phyloP scores from a whole-genome alignment of 371 early-diverging fungal genomes.

The Rhizopus delemar region DNA sequence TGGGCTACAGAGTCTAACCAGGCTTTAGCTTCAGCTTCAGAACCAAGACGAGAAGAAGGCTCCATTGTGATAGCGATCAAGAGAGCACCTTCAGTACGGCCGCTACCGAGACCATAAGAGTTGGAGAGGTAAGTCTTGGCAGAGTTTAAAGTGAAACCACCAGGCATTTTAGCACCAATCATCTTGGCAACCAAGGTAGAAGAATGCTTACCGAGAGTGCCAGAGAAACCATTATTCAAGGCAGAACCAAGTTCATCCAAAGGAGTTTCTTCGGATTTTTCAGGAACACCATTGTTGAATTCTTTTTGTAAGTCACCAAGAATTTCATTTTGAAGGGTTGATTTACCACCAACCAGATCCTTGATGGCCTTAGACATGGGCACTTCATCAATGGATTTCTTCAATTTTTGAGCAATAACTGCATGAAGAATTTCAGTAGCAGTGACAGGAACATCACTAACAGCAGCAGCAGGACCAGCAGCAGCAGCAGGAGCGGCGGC shows the following conservation, averaged over 20 bases:
- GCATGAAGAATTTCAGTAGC: conserved; percentile 79
- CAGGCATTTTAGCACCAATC: conserved; percentile 91
- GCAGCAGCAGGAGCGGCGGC: not conserved
- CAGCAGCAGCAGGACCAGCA: conserved; percentile 27
- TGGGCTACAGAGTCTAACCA: conserved; percentile 84
- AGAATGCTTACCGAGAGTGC: conserved; percentile 85
- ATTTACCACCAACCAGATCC: conserved; percentile 94
- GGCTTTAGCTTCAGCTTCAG: conserved; percentile 85
- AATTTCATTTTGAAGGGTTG: conserved; percentile 96
- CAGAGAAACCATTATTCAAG: conserved; percentile 65
- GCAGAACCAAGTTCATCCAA: conserved; percentile 80
- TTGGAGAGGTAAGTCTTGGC: conserved; percentile 74
- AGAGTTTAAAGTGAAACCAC: conserved; percentile 82
- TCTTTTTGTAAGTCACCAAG: conserved; percentile 94
- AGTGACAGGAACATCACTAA: conserved; percentile 77
- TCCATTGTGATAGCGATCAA: conserved; percentile 86
- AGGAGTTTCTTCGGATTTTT: conserved; percentile 92
- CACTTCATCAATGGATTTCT: conserved; percentile 79
- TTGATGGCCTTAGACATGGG: conserved; percentile 82
- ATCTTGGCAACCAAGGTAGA: conserved; percentile 78
- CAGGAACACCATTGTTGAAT: conserved; percentile 84
- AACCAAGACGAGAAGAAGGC: conserved; percentile 77
- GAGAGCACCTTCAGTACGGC: conserved; percentile 81
- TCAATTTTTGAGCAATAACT: conserved; percentile 90
- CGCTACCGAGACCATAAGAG: conserved; percentile 84